phyloP scores from a whole-genome alignment of 805 yeast species.

The Candida sakaeoensis region DNA sequence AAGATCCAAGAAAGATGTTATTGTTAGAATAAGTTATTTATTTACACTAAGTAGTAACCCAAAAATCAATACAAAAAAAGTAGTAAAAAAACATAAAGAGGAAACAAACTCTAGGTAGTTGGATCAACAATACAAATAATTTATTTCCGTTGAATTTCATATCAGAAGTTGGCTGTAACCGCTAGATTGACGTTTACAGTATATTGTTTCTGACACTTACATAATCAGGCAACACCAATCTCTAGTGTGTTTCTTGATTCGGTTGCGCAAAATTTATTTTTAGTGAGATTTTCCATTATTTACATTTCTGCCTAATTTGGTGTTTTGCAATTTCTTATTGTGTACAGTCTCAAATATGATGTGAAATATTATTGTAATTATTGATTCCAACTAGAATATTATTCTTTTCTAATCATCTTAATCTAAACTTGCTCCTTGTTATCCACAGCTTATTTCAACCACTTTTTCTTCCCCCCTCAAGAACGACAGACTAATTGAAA shows the following conservation, averaged over 20 bases:
- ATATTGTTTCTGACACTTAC: not conserved
- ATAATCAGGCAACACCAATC: not conserved
- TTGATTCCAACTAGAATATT: too few relatives aligned
- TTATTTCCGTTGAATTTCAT: too few relatives aligned
- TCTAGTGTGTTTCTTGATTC: too few relatives aligned
- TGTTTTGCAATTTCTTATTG: conserved; percentile 1
- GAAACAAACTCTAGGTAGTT: too few relatives aligned
- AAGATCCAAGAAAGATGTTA: conserved; percentile 98
- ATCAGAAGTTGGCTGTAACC: too few relatives aligned
- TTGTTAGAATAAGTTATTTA: conserved; percentile 24
- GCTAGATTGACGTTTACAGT: too few relatives aligned
- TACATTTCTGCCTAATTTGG: not conserved
- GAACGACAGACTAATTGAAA: too few relatives aligned
- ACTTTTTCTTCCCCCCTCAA: too few relatives aligned
- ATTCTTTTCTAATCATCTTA: not conserved
- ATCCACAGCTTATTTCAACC: too few relatives aligned
- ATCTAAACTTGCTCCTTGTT: too few relatives aligned
- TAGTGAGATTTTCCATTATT: not conserved
- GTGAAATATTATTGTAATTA: not conserved
- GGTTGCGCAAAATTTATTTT: not conserved
- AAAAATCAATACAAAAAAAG: not conserved
- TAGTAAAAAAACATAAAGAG: not conserved
- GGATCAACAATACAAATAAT: too few relatives aligned
- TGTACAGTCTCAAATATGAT: not conserved
- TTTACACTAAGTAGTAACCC: not conserved